These are phyloP conservation scores for Platanthera zijinensis DNA, from an alignment of 106 monocot genomes.

Conservation along the genomic window DNA sequence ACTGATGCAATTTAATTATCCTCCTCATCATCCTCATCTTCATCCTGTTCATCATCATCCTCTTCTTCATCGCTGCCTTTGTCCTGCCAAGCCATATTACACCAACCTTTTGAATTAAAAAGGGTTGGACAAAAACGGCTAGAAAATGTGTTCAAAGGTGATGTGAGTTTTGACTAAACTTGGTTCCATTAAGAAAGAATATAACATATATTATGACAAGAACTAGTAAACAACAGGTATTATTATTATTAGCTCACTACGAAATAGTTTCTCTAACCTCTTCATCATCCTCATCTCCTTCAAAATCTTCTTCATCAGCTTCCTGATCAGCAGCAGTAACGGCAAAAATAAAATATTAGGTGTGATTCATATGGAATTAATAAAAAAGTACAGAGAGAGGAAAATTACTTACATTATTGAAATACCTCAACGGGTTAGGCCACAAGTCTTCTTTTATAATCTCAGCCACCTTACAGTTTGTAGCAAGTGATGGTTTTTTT, in stretches of 20 bases:
- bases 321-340: slow-evolving; percentile 10
- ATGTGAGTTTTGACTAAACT: not conserved
- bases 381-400: not conserved
- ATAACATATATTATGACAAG: not conserved
- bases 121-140: too few relatives aligned
- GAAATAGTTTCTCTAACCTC: slow-evolving; percentile 10
- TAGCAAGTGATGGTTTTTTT: too few relatives aligned
- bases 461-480: slow-evolving; percentile 53
- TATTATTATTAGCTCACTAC: not conserved
- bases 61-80: slow-evolving; percentile 1
- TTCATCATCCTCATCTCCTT: slow-evolving; percentile 23
- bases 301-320: slow-evolving; percentile 22
- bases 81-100: not conserved
- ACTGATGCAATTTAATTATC: not conserved
- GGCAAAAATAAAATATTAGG: not conserved
- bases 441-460: slow-evolving; percentile 83
- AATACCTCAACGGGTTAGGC: slow-evolving; percentile 79
- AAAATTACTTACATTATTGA: slow-evolving; percentile 51
- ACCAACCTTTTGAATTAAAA: too few relatives aligned
- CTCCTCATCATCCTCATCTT: slow-evolving; percentile 1
- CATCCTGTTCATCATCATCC: not conserved
- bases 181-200: not conserved
- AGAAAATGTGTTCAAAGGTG: too few relatives aligned
- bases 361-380: not conserved
- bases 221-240: not conserved